phyloP scores from a whole-genome alignment of 768 basidiomycete genomes.

The Kwoniella europaea region DNA sequence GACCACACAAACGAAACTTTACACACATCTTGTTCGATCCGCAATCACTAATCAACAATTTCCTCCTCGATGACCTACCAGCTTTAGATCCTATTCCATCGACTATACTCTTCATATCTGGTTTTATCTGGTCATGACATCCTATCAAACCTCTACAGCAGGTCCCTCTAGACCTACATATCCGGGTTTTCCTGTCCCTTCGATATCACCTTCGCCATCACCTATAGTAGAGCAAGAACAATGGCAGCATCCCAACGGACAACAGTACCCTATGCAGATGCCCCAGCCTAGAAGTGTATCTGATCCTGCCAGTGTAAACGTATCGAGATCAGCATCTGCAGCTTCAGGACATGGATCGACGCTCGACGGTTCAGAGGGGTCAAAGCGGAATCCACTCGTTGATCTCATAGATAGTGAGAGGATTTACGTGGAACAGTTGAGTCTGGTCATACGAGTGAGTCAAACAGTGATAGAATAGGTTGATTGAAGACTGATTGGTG shows the following conservation, averaged over 20 bases:
- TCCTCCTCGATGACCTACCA: slow-evolving; percentile 1
- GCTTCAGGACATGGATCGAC: slow-evolving; percentile 4
- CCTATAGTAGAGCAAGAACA: slow-evolving; percentile 19
- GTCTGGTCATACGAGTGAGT: slow-evolving; percentile 86
- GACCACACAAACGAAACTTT: not conserved
- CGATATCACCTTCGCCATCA: slow-evolving; percentile 20
- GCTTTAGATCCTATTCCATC: not conserved
- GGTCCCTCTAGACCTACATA: slow-evolving; percentile 27
- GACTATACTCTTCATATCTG: not conserved
- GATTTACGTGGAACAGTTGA: slow-evolving; percentile 84
- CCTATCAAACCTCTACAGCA: slow-evolving; percentile 29
- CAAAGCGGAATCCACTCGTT: slow-evolving; percentile 72
- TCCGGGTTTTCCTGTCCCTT: slow-evolving; percentile 10
- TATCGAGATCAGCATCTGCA: slow-evolving; percentile 16
- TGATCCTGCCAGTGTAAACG: not conserved
- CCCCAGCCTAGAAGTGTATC: slow-evolving; percentile 23
- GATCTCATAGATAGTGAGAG: slow-evolving; percentile 96
- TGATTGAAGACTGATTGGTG: not conserved
- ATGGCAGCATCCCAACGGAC: slow-evolving; percentile 20
- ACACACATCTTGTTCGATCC: not conserved
- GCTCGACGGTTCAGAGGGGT: slow-evolving; percentile 22
- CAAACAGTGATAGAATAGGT: not conserved
- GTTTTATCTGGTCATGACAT: not conserved
- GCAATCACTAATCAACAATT: not conserved
- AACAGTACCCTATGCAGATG: slow-evolving; percentile 13